Base-by-base conservation (phyloP, 225 moss, liverwort and hornwort genomes). In the Asterella californica region DNA sequence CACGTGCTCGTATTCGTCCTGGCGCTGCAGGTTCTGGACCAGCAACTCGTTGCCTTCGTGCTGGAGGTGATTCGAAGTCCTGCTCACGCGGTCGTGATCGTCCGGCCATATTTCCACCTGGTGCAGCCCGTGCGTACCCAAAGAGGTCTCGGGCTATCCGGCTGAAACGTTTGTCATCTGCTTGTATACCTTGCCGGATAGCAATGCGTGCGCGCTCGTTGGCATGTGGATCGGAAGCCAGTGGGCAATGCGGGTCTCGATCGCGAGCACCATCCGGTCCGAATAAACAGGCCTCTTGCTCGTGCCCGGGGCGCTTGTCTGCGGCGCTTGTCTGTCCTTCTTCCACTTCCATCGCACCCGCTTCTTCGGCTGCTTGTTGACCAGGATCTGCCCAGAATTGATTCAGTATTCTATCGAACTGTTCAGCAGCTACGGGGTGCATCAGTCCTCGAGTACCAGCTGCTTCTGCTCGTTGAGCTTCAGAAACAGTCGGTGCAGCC, bases 331-430 rank as follows among this genome's bases (percentile, higher is more conserved):
- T 15, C 1, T 32, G 32, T 10, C 6, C 21, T 17, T 67, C 67
- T 17, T 2, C 32, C 32, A 15, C 30, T 14, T 11, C 30, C 34
- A 36, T 67, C 2, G 18, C 15, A 36, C 3, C 36, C 15, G 15
- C 67, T 18, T 36, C 67, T 30, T 27, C 72, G 5, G 1, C 72
- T 15, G 72, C 72, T 48, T n/a, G 72, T 50, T 48, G 72, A 33
- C 72, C 72, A 10, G 72, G 72, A 50, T 72, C 72, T 30, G 72
- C 72, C 72, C 72, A 72, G n/a, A 72, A 47, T 6, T 27, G 72
- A n/a, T 25, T 27, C 4, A 72, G 17, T 47, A 72, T 72, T 33
- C 50, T 47, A 4, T 72, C 72, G 50, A 72, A 49, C 10, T 47
- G 47, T 49, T 72, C 27, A 0, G 47, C 47, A 30, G 72, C 72